Conservation (phyloP, 2,329 filamentous ascomycete species). For the Venturia carpophila region DNA sequence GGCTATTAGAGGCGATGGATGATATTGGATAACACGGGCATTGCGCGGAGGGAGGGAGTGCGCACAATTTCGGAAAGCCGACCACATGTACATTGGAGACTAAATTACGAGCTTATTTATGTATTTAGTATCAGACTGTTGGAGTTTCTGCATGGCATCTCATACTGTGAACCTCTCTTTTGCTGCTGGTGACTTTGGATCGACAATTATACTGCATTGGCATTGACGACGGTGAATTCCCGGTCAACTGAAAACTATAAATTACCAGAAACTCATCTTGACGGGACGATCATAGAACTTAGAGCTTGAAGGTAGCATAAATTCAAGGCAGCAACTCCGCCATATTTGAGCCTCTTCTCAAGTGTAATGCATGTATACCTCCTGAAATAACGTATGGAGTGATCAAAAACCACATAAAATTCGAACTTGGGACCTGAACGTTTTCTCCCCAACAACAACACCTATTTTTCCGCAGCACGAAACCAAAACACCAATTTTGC, state of each 20-base stretch:
- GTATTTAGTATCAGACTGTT: not conserved
- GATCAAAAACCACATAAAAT: too few species aligned
- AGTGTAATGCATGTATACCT: too few species aligned
- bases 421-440: too few species aligned
- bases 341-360: too few species aligned
- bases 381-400: too few species aligned
- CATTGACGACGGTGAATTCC: too few species aligned
- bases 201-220: too few species aligned
- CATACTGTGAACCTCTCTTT: not conserved
- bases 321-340: too few species aligned
- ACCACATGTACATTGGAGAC: not conserved
- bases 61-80: not conserved
- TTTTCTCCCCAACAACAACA: not conserved
- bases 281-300: too few species aligned
- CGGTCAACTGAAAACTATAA: too few species aligned
- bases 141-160: not conserved
- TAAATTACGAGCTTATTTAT: conserved; percentile 4
- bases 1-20: not conserved
- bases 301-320: too few species aligned
- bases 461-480: not conserved
- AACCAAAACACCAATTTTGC: not conserved
- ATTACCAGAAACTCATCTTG: too few species aligned
- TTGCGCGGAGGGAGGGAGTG: not conserved
- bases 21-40: not conserved
- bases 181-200: not conserved